A percentile compares a stretch with the other conserved stretches of the same genome.
Evolutionary conservation across 164 flowering plant species (phyloP).

Genomic region (Dillenia suffruticosa): DNA sequence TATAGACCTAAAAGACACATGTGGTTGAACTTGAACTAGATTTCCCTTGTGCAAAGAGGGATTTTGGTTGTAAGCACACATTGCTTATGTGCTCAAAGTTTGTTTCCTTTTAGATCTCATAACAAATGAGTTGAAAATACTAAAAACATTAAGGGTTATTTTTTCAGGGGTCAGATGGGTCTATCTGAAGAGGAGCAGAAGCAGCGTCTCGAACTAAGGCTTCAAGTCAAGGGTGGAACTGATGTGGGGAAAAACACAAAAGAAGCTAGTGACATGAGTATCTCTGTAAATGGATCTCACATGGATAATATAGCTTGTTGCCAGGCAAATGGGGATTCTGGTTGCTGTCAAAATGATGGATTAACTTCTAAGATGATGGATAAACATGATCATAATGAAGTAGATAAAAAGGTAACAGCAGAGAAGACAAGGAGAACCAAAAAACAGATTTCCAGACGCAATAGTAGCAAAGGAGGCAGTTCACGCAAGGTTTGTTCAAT

Average conservation of each 20-base stretch:
- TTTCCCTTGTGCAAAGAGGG: no score
- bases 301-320: slow-evolving; percentile 40
- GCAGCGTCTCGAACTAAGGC: slow-evolving; percentile 50
- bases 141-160: background rate
- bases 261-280: slow-evolving; percentile 15
- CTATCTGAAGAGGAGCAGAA: slow-evolving; percentile 87
- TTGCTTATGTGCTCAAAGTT: no score
- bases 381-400: slow-evolving; percentile 12
- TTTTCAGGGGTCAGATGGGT: slow-evolving; percentile 94
- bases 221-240: slow-evolving; percentile 27
- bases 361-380: slow-evolving; percentile 15
- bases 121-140: no score
- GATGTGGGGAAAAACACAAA: slow-evolving; percentile 19
- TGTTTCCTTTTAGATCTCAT: no score
- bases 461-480: slow-evolving; percentile 24
- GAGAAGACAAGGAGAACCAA: slow-evolving; percentile 24
- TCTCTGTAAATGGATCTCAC: slow-evolving; percentile 22
- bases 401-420: slow-evolving; percentile 10
- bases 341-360: slow-evolving; percentile 54
- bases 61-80: no score
- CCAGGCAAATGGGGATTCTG: slow-evolving; percentile 42
- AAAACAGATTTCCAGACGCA: slow-evolving; percentile 26
- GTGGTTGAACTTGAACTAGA: no score
- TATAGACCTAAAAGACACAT: no score
- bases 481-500: slow-evolving; percentile 45